Evolutionary conservation across 2,329 filamentous ascomycete genomes (phyloP).

Genomic region (Onygenales sp.): DNA sequence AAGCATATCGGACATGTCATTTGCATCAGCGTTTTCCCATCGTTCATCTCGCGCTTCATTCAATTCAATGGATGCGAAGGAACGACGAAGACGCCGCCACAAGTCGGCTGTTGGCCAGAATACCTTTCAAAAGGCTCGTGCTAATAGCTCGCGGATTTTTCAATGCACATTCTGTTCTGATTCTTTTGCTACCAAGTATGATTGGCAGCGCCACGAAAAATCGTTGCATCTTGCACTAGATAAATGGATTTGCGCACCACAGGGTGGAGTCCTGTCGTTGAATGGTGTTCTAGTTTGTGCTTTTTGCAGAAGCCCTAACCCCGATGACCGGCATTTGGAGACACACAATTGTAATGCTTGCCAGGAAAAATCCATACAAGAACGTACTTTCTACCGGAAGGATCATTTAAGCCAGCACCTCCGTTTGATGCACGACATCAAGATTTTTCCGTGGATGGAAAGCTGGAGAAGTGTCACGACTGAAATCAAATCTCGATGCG

Average conservation of each 20-base stretch:
- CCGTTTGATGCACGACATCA: slow-evolving; percentile 50
- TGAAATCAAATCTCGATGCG: slow-evolving; percentile 42
- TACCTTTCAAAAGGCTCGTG: slow-evolving; percentile 30
- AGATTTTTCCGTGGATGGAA: slow-evolving; percentile 47
- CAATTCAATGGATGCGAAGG: slow-evolving; percentile 49
- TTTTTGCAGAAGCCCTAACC: slow-evolving; percentile 48
- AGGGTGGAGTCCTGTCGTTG: slow-evolving; percentile 42
- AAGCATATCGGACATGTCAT: slow-evolving; percentile 44
- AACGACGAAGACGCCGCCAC: slow-evolving; percentile 47
- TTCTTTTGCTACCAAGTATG: slow-evolving; percentile 48
- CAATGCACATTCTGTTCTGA: slow-evolving; percentile 52
- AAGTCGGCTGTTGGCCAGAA: slow-evolving; percentile 34
- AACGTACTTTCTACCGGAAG: slow-evolving; percentile 54
- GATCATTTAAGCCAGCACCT: slow-evolving; percentile 55
- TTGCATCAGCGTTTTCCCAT: slow-evolving; percentile 48
- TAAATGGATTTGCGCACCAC: slow-evolving; percentile 52
- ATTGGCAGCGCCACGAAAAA: slow-evolving; percentile 52
- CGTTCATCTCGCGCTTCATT: slow-evolving; percentile 46
- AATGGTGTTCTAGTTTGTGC: slow-evolving; percentile 47
- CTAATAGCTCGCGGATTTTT: slow-evolving; percentile 35
- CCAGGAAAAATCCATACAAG: slow-evolving; percentile 50
- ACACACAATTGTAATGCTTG: slow-evolving; percentile 51
- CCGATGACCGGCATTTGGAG: slow-evolving; percentile 47
- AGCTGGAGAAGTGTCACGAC: slow-evolving; percentile 48
- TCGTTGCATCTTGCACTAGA: slow-evolving; percentile 48